phyloP scores from a whole-genome alignment of 116 monocot species.

The Papilionanthe hybrid region DNA sequence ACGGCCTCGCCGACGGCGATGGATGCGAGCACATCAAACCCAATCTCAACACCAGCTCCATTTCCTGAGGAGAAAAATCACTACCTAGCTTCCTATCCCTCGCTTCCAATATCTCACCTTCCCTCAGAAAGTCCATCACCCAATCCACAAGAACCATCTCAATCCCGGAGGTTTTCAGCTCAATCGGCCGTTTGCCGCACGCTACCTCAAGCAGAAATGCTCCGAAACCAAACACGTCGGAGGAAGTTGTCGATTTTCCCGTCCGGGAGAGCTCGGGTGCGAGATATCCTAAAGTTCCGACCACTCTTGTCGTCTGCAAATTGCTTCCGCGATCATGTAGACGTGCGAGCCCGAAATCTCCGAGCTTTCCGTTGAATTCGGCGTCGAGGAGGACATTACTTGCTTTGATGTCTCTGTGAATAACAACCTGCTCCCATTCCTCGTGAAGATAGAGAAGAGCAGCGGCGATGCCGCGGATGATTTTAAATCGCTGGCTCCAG shows the following conservation, averaged over 20 bases:
- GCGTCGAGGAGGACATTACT: constrained; percentile 11
- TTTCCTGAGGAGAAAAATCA: neutral
- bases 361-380: constrained; percentile 17
- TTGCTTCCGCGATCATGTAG: constrained; percentile 4
- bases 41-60: constrained; percentile 8
- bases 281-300: constrained; percentile 8
- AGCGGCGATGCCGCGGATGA: constrained; percentile 21
- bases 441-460: constrained; percentile 22
- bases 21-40: constrained; percentile 8
- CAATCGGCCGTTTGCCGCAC: constrained; percentile 8
- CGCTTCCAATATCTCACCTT: constrained; percentile 2
- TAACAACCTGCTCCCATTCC: constrained; percentile 22
- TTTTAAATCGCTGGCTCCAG: constrained; percentile 18
- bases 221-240: constrained; percentile 10
- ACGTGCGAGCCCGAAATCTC: constrained; percentile 8
- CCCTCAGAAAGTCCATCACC: neutral
- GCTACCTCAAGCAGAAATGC: constrained; percentile 10
- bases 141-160: constrained; percentile 9
- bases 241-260: neutral
- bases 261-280: constrained; percentile 6
- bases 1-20: constrained; percentile 2
- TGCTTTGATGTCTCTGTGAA: constrained; percentile 25
- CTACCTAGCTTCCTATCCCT: constrained; percentile 7
- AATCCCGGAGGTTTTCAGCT: constrained; percentile 6
- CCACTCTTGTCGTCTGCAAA: constrained; percentile 8